phyloP scores from a whole-genome alignment of 1,284 basidiomycete species.

The Prillingera fragicola region DNA sequence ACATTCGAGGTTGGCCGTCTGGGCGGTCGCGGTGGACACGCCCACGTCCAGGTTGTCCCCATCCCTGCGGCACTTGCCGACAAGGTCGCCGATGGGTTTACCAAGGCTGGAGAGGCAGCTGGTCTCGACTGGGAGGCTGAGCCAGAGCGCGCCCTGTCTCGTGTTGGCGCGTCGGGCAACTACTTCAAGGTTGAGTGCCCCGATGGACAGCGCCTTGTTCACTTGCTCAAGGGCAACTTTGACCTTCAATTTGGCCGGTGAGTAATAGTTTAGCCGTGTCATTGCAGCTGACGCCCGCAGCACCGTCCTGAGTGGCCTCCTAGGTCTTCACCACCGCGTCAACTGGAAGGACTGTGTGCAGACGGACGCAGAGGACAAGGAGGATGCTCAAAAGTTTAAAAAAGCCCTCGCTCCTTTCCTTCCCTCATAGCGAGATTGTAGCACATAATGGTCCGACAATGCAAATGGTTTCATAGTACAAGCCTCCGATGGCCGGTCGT shows the following conservation, averaged over 20 bases:
- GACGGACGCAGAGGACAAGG: constrained; percentile 71
- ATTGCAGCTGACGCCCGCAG: constrained; percentile 51
- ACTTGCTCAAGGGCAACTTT: constrained; percentile 76
- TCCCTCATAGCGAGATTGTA: neutral
- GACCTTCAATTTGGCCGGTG: constrained; percentile 89
- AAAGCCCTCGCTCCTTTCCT: constrained; percentile 67
- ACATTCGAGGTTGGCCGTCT: constrained; percentile 83
- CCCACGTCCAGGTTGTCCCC: constrained; percentile 82
- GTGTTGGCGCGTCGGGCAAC: constrained; percentile 53
- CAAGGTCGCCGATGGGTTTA: constrained; percentile 65
- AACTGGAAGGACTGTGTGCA: constrained; percentile 87
- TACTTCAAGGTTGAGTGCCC: constrained; percentile 90
- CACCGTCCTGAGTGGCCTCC: constrained; percentile 66
- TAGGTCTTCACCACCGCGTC: constrained; percentile 67
- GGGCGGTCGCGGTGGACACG: constrained; percentile 81
- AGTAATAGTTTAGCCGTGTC: constrained; percentile 36
- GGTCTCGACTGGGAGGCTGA: constrained; percentile 63
- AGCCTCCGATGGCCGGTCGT: neutral
- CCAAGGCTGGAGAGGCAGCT: constrained; percentile 58
- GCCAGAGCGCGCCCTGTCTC: constrained; percentile 58
- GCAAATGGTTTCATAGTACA: neutral
- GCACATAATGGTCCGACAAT: neutral
- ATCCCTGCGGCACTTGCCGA: constrained; percentile 60
- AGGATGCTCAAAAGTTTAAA: constrained; percentile 75
- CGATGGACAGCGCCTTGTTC: constrained; percentile 74